phyloP scores from a whole-genome alignment of 129 eudicot species.

The Logfia minima region DNA sequence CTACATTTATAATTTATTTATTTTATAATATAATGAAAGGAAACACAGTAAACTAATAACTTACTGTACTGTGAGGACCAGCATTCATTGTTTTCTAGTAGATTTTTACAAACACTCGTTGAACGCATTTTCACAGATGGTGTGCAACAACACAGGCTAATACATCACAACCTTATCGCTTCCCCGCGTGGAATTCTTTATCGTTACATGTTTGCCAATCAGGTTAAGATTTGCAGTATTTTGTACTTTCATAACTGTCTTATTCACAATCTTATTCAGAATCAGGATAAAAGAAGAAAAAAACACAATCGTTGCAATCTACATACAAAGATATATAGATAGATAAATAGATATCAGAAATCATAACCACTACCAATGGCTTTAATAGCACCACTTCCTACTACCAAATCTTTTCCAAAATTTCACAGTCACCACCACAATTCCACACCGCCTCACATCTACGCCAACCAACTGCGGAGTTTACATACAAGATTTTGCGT shows the following conservation, averaged over 20 bases:
- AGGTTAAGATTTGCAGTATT: neutral
- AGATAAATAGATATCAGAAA: neutral
- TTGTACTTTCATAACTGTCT: neutral
- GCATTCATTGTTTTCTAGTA: neutral
- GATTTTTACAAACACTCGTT: neutral
- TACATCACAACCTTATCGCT: neutral
- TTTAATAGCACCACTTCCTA: constrained; percentile 10
- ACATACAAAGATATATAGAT: neutral
- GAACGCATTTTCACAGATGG: neutral
- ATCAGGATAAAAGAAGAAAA: neutral
- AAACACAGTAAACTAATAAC: neutral
- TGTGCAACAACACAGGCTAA: neutral
- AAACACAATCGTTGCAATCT: neutral
- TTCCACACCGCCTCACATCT: constrained; percentile 19
- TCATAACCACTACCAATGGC: constrained; percentile 10
- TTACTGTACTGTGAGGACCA: neutral
- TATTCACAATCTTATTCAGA: neutral
- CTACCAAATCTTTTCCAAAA: constrained; percentile 13
- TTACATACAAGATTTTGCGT: neutral
- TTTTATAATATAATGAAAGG: too few species aligned
- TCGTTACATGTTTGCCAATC: neutral
- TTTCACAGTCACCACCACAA: constrained; percentile 7
- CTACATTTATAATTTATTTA: neutral
- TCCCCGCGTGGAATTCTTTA: neutral
- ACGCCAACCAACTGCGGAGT: neutral